Conservation (phyloP, 2,329 filamentous ascomycete species). For the Beauveria sp. region DNA sequence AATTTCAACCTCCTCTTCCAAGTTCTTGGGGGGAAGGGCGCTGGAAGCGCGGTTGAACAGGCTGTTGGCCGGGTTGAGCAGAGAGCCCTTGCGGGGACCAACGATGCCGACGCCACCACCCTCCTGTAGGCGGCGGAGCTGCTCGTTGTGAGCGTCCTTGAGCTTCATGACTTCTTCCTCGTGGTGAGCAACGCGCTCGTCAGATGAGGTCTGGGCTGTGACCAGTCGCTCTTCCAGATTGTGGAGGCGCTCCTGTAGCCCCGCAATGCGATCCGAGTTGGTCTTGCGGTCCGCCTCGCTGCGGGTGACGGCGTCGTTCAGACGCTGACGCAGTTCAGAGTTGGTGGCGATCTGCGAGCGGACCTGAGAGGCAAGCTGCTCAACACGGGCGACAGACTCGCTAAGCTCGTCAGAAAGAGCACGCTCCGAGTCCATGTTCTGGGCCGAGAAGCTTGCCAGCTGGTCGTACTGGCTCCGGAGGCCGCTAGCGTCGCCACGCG, state of each 20-base stretch:
- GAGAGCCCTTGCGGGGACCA: conserved; percentile 25
- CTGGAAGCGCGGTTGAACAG: conserved; percentile 29
- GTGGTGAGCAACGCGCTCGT: conserved; percentile 73
- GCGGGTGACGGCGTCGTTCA: conserved; percentile 70
- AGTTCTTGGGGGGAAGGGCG: conserved; percentile 54
- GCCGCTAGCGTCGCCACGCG: conserved; percentile 54
- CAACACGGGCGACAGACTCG: conserved; percentile 67
- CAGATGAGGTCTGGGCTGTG: conserved; percentile 74
- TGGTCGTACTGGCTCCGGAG: conserved; percentile 55
- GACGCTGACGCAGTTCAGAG: conserved; percentile 62
- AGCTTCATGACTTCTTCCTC: conserved; percentile 76
- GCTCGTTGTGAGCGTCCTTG: conserved; percentile 67
- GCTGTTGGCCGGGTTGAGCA: conserved; percentile 24
- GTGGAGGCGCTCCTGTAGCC: conserved; percentile 74
- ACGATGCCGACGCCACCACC: conserved; percentile 25
- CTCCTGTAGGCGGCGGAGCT: conserved; percentile 65
- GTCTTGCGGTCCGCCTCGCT: conserved; percentile 77
- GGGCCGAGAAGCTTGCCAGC: conserved; percentile 48
- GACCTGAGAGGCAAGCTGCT: conserved; percentile 72
- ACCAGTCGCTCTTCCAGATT: conserved; percentile 77
- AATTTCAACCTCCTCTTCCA: conserved; percentile 66
- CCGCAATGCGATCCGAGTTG: conserved; percentile 74
- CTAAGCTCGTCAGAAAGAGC: conserved; percentile 62
- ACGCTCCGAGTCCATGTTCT: conserved; percentile 51
- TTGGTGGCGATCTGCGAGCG: conserved; percentile 75